Evolutionary conservation across 352 stramenopile genomes (phyloP).

Genomic region (Pythium scleroteichum): DNA sequence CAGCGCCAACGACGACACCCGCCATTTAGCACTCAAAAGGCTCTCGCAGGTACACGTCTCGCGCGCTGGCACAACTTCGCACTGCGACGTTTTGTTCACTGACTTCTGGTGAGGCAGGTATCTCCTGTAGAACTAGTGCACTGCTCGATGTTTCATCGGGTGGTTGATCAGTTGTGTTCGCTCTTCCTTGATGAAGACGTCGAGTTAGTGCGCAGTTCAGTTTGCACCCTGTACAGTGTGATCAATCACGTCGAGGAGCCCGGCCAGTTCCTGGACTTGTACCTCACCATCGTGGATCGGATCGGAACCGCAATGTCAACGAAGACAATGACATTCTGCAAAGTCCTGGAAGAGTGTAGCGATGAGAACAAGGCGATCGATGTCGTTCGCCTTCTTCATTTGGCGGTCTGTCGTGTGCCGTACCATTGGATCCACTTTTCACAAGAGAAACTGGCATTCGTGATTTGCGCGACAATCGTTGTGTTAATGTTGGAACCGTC

Average conservation of each 20-base stretch:
- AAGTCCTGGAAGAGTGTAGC: too few relatives aligned
- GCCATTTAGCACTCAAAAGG: slow-evolving; percentile 29
- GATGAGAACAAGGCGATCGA: slow-evolving; percentile 27
- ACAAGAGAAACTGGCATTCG: slow-evolving; percentile 37
- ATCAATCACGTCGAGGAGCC: slow-evolving; percentile 50
- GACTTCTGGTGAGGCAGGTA: slow-evolving; percentile 41
- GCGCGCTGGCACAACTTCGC: neutral
- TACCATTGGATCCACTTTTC: slow-evolving; percentile 66
- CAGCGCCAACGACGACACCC: slow-evolving; percentile 17
- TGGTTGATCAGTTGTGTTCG: slow-evolving; percentile 32
- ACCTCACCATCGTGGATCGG: slow-evolving; percentile 49
- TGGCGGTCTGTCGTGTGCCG: slow-evolving; percentile 35
- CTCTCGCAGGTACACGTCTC: slow-evolving; percentile 34
- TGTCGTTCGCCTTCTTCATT: slow-evolving; percentile 43
- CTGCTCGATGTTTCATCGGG: slow-evolving; percentile 39
- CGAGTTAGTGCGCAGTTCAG: slow-evolving; percentile 19
- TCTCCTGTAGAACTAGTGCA: slow-evolving; percentile 55
- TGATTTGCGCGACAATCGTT: slow-evolving; percentile 46
- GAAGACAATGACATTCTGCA: too few relatives aligned
- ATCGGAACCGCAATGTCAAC: slow-evolving; percentile 18
- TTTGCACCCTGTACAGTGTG: slow-evolving; percentile 42
- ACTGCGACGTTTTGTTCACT: too few relatives aligned
- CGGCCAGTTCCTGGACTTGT: slow-evolving; percentile 49
- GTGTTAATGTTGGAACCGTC: slow-evolving; percentile 45
- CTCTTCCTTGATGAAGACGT: slow-evolving; percentile 37